A percentile compares a stretch with the other conserved stretches of the same genome.
These are phyloP conservation scores for Cryptococcus depauperatus DNA, from an alignment of 1,284 basidiomycete species.

Conservation along the genomic window DNA sequence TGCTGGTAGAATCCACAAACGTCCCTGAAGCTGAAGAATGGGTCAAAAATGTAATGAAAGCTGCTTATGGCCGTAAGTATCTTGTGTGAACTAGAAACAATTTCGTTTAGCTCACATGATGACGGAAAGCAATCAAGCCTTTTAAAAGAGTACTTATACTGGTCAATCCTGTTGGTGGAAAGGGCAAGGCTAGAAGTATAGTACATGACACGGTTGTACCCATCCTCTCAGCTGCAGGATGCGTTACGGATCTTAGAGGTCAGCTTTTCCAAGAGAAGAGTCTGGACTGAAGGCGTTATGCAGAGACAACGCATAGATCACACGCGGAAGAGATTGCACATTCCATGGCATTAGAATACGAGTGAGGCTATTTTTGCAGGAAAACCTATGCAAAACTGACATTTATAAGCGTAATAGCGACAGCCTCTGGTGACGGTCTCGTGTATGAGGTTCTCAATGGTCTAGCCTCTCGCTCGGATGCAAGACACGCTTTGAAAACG, in stretches of 20 bases:
- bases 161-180: constrained; percentile 82
- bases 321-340: constrained; percentile 69
- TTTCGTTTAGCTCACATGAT: background rate
- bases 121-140: constrained; percentile 50
- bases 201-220: constrained; percentile 67
- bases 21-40: constrained; percentile 50
- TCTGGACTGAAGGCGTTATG: background rate
- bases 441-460: constrained; percentile 91
- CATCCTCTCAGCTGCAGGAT: constrained; percentile 68
- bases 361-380: constrained; percentile 41
- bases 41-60: constrained; percentile 53
- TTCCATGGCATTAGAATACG: constrained; percentile 58
- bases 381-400: background rate
- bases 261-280: constrained; percentile 24
- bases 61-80: constrained; percentile 56
- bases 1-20: constrained; percentile 34
- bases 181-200: constrained; percentile 61
- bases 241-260: constrained; percentile 57
- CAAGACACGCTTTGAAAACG: constrained; percentile 60
- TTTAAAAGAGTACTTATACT: constrained; percentile 57
- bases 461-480: constrained; percentile 63
- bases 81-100: background rate
- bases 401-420: constrained; percentile 55
- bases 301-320: constrained; percentile 62
- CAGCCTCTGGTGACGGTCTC: constrained; percentile 83